Evolutionary conservation across 352 stramenopile species (phyloP), one percentile per base, ranked within the genome.

Genomic region (Saprolegnia diclina): DNA sequence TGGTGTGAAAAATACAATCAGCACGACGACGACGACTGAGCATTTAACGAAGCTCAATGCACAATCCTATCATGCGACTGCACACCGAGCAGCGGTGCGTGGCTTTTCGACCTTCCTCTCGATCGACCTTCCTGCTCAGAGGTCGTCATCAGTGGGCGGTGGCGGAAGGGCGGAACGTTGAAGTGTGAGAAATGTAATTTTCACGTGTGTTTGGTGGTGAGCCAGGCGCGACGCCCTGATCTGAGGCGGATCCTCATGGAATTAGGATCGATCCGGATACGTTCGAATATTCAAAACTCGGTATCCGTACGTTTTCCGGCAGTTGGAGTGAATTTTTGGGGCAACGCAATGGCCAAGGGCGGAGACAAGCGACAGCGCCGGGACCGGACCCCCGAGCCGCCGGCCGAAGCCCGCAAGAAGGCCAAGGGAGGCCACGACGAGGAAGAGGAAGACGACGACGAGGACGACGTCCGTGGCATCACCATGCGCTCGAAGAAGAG

Each of bases 401-500:
- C 63, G 26, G 35, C 54, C n/a, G 48, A 52, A 1, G 24, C 50
- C 19, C 63, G 63, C 24, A 69, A 69, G 38, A 69, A 69, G 63
- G 53, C 53, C 37, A 53, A 24, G 44, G 32, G 11, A 37, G 7
- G 57, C 42, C n/a, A 48, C 19, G 38, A 45, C 45, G 29, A 59
- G 1, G 40, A 52, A 45, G n/a, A 29, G 11, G 63, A 69, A 45
- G 63, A 69, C 9, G 48, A 44, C 16, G 61, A 38, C 16, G 21
- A 13, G 22, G 24, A 61, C 13, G 63, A 50, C 5, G 45, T 29
- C 16, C 11, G 45, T 52, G 57, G 40, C n/a, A 18, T 56, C 24
- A 61, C 22, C 11, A 37, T 21, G 35, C 52, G 52, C 24, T 42
- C 24, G 24, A 61, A 42, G n/a, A 48, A 24, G 53, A 69, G 32